A percentile compares a stretch with the other conserved stretches of the same genome.
Evolutionary conservation across 331 rosid species (phyloP).

Genomic region (Arachis monticola): DNA sequence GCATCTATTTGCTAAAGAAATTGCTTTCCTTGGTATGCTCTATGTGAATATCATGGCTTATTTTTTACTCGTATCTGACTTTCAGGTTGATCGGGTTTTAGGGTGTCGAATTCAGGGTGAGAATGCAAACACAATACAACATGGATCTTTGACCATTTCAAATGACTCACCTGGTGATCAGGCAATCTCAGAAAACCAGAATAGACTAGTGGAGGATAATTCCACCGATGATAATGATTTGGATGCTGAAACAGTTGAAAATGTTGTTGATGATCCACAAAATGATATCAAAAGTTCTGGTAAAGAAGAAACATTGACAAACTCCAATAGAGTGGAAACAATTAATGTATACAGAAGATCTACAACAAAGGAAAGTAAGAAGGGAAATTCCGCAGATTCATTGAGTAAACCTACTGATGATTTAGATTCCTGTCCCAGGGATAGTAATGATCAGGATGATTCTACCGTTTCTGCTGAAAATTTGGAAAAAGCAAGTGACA

Average conservation of each 20-base stretch:
- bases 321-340: slow-evolving; percentile 55
- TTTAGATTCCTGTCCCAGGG: slow-evolving; percentile 45
- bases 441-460: slow-evolving; percentile 53
- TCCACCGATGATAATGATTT: slow-evolving; percentile 61
- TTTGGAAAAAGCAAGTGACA: slow-evolving; percentile 53
- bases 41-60: slow-evolving; percentile 37
- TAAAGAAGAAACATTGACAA: slow-evolving; percentile 58
- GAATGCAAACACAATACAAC: slow-evolving; percentile 47
- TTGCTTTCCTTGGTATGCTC: slow-evolving; percentile 26
- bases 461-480: slow-evolving; percentile 57
- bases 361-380: slow-evolving; percentile 65
- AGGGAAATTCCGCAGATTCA: slow-evolving; percentile 56
- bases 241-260: slow-evolving; percentile 56
- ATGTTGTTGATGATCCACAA: slow-evolving; percentile 54
- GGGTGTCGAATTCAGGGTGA: slow-evolving; percentile 85
- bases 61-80: slow-evolving; percentile 43
- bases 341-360: slow-evolving; percentile 81
- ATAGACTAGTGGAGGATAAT: slow-evolving; percentile 56
- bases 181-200: slow-evolving; percentile 55
- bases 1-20: slow-evolving; percentile 29
- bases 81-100: slow-evolving; percentile 91
- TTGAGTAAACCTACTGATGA: slow-evolving; percentile 49
- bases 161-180: slow-evolving; percentile 55
- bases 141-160: slow-evolving; percentile 52
- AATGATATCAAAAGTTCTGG: slow-evolving; percentile 51